Evolutionary conservation across 495 filamentous ascomycete species (phyloP).

Genomic region (Tuber melanosporum): DNA sequence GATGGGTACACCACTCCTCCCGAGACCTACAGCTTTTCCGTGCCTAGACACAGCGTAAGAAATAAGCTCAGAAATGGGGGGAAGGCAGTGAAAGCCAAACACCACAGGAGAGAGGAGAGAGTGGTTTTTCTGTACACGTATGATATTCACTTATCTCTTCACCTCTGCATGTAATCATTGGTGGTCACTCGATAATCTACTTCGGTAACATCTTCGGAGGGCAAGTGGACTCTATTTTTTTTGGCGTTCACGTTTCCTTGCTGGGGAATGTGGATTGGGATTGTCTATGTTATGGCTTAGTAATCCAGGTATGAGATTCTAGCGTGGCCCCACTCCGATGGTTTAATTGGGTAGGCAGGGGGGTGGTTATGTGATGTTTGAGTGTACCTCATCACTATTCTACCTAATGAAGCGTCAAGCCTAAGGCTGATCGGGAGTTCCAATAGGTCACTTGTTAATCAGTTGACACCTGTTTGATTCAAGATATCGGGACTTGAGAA

Average conservation of each 20-base stretch:
- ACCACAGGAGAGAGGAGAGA: not conserved
- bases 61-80: not conserved
- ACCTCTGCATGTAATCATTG: not conserved
- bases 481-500: not conserved
- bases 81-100: not conserved
- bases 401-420: no score
- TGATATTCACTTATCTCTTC: no score
- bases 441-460: not conserved
- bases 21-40: not conserved
- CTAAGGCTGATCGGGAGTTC: not conserved
- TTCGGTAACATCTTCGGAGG: not conserved
- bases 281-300: no score
- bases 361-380: no score
- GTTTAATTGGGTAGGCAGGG: no score
- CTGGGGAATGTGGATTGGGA: not conserved
- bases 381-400: no score
- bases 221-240: not conserved
- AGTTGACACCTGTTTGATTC: not conserved
- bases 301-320: no score
- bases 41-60: not conserved
- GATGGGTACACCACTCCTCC: no score
- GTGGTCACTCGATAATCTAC: not conserved
- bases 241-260: not conserved
- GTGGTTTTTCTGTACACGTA: not conserved
- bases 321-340: no score